phyloP scores from a whole-genome alignment of 371 early-diverging fungal species.

The Lichtheimia ornata region DNA sequence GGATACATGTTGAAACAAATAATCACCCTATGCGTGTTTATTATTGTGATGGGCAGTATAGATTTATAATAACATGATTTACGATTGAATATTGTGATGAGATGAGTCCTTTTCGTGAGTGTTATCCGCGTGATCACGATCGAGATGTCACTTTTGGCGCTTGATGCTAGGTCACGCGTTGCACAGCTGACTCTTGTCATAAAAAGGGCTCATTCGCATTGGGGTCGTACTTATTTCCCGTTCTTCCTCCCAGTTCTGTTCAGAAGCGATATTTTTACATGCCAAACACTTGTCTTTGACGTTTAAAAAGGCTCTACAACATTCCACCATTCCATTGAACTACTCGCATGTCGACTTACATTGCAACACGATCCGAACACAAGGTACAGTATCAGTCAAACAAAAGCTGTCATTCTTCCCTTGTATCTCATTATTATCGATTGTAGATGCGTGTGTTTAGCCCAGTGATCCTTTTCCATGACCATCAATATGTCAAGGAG shows the following conservation, averaged over 20 bases:
- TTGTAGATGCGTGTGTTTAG: slow-evolving; percentile 29
- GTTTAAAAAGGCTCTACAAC: not conserved
- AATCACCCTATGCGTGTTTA: not conserved
- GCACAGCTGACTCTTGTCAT: slow-evolving; percentile 18
- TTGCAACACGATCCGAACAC: not conserved
- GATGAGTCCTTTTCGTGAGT: not conserved
- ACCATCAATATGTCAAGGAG: slow-evolving; percentile 34
- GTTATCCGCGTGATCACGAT: slow-evolving; percentile 4
- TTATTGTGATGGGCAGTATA: not conserved
- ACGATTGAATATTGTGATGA: not conserved
- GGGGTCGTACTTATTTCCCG: not conserved
- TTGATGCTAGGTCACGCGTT: slow-evolving; percentile 18
- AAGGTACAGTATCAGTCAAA: not conserved
- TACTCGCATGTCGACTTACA: not conserved
- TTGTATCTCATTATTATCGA: no score
- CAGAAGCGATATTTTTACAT: not conserved
- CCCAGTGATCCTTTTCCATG: slow-evolving; percentile 44
- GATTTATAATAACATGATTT: slow-evolving; percentile 1
- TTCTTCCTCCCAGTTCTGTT: not conserved
- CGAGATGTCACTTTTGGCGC: slow-evolving; percentile 14
- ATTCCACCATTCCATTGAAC: not conserved
- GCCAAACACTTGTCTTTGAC: not conserved
- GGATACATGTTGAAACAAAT: no score
- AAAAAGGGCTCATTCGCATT: slow-evolving; percentile 11
- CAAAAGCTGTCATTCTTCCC: not conserved